Evolutionary conservation across 768 basidiomycete genomes (phyloP), one percentile per base, ranked within the genome.

Genomic region (Amanita phalloides): DNA sequence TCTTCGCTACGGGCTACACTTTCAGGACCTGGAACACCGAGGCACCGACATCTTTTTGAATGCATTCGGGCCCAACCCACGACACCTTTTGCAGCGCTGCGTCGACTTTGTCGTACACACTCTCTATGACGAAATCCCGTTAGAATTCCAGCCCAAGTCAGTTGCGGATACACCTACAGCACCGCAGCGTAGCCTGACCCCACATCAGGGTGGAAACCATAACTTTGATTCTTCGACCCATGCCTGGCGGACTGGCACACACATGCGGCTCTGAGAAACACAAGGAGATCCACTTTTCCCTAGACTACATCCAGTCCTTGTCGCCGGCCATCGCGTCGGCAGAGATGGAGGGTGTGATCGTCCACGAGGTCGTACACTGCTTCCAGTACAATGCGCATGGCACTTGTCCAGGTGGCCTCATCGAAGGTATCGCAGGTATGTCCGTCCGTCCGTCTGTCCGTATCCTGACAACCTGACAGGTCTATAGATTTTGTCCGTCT

Each of bases 311-410:
- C 64, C 66, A 66, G 47, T 42, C 49, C 4, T 13, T 30, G 48
- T 66, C 63, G 32, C 60, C 61, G 11, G 50, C 66, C 53, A 68
- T 71, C 37, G 71, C 77, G 49, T 60, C 66, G 26, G 73, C 83
- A 44, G 87, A 90, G 66, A 81, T 89, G 45, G 56, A 68, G 38
- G 88, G 87, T 3, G 85, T 89, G 3, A 69, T 90, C 3, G 68
- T 75, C 33, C 87, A 86, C 61, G 86, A 90, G 65, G 74, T 84
- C 60, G 86, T 87, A 5, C 88, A 90, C 56, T 89, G 84, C 60
- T 90, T 74, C 61, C 88, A 90, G 60, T 77, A 80, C 64, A 73
- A 86, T 57, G 84, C 74, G 1, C 60, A 67, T 21, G 80, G 71
- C 23, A 76, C 73, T 39, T 82, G 77, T 56, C 84, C 85, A 0